phyloP scores from a whole-genome alignment of 2,329 filamentous ascomycete genomes.

The Aspergillus sergii region DNA sequence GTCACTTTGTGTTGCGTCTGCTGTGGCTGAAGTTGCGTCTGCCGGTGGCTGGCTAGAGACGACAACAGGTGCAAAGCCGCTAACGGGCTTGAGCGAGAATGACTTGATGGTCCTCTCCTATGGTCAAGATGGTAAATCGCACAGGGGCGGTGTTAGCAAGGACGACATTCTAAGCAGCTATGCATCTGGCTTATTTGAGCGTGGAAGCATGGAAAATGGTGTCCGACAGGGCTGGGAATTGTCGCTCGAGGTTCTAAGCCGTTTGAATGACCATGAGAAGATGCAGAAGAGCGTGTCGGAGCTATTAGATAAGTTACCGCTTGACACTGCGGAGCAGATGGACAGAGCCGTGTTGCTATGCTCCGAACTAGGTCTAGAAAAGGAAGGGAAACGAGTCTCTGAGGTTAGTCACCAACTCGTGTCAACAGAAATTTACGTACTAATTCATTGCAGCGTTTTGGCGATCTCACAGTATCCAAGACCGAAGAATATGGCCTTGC shows the following conservation, averaged over 20 bases:
- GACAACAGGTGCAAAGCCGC: conserved; percentile 56
- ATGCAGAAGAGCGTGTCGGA: conserved; percentile 75
- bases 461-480: conserved; percentile 71
- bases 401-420: conserved; percentile 62
- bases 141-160: conserved; percentile 62
- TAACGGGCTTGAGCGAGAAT: conserved; percentile 71
- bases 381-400: conserved; percentile 77
- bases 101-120: conserved; percentile 82
- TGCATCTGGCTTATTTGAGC: conserved; percentile 62
- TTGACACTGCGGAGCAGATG: conserved; percentile 70
- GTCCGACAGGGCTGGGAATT: conserved; percentile 82
- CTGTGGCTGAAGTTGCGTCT: conserved; percentile 82
- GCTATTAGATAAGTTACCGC: conserved; percentile 71
- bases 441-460: conserved; percentile 67
- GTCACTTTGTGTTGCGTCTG: conserved; percentile 77
- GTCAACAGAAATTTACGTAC: conserved; percentile 5
- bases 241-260: conserved; percentile 77
- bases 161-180: conserved; percentile 79
- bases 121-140: conserved; percentile 58
- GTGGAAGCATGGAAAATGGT: conserved; percentile 37
- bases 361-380: conserved; percentile 74
- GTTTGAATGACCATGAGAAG: conserved; percentile 72
- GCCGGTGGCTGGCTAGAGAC: conserved; percentile 79
- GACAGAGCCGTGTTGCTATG: conserved; percentile 82
- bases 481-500: conserved; percentile 82